Percentiles rank a stretch among this genome's conserved stretches.
Conservation (phyloP, 108 stramenopile genomes). For the Conticribra guillardii region DNA sequence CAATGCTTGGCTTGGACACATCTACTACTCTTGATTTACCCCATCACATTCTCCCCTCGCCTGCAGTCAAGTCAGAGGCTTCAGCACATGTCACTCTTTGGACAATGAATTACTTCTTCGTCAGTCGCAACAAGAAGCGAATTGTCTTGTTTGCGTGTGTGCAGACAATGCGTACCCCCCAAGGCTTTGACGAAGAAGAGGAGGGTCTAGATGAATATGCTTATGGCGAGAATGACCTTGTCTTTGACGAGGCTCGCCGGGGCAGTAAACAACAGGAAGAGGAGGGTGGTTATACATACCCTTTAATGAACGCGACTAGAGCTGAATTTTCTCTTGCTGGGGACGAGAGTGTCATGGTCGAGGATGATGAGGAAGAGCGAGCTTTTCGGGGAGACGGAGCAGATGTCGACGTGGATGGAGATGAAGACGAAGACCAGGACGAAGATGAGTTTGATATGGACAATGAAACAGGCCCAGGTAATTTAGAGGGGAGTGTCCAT, state of each 20-base stretch:
- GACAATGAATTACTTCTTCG: slow-evolving; percentile 96
- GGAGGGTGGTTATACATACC: slow-evolving; percentile 11
- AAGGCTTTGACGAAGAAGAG: slow-evolving; percentile 39
- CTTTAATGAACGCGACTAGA: background rate
- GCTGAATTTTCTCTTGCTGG: too few species aligned
- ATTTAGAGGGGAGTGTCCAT: slow-evolving; percentile 10
- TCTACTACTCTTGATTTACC: slow-evolving; percentile 17
- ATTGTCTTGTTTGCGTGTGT: slow-evolving; percentile 91
- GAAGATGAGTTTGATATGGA: slow-evolving; percentile 44
- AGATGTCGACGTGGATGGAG: slow-evolving; percentile 11
- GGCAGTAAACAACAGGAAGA: slow-evolving; percentile 30
- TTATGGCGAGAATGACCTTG: slow-evolving; percentile 46
- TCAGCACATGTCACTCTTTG: slow-evolving; percentile 64
- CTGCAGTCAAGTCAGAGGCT: slow-evolving; percentile 30
- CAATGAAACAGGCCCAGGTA: slow-evolving; percentile 12
- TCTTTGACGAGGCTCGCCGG: slow-evolving; percentile 47
- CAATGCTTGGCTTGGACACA: slow-evolving; percentile 12
- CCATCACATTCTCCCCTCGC: slow-evolving; percentile 24
- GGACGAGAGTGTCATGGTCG: slow-evolving; percentile 34
- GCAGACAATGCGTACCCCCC: slow-evolving; percentile 61
- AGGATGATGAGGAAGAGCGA: slow-evolving; percentile 24
- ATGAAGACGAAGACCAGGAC: slow-evolving; percentile 31
- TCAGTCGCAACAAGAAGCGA: slow-evolving; percentile 86
- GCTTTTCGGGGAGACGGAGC: background rate
- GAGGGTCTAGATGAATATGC: slow-evolving; percentile 49